These are phyloP conservation scores for Euphorbia celastroides DNA, from an alignment of 441 rosid genomes.

Conservation along the genomic window DNA sequence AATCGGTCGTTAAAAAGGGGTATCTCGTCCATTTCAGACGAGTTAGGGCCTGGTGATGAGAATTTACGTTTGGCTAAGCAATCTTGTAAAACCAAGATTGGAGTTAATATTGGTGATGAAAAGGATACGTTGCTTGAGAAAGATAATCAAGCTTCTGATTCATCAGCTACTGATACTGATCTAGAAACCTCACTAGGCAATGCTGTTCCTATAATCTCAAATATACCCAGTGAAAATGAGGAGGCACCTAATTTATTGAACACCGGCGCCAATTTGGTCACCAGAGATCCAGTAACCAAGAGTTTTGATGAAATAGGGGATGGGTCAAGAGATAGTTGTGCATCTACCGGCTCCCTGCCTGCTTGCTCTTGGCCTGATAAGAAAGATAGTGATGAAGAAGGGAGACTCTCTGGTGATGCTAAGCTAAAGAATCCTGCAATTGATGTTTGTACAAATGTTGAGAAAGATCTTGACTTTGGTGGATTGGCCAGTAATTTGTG, in stretches of 20 bases:
- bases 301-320: conserved; percentile 23
- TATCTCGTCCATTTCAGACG: conserved; percentile 34
- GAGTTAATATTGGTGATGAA: conserved; percentile 5
- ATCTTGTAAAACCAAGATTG: conserved; percentile 27
- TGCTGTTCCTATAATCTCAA: conserved; percentile 18
- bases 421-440: conserved; percentile 21
- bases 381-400: conserved; percentile 32
- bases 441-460: conserved; percentile 25
- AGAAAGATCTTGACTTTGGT: conserved; percentile 27
- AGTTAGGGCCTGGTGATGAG: conserved; percentile 28
- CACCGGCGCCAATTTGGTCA: conserved; percentile 8
- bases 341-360: conserved; percentile 25
- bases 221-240: conserved; percentile 24
- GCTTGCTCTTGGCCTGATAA: conserved; percentile 19
- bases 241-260: conserved; percentile 28
- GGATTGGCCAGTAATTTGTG: conserved; percentile 21
- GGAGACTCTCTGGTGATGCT: conserved; percentile 15
- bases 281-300: conserved; percentile 18
- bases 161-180: conserved; percentile 17
- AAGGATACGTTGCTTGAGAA: conserved; percentile 12
- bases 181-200: conserved; percentile 18
- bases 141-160: conserved; percentile 22
- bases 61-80: conserved; percentile 36
- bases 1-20: conserved; percentile 50
- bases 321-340: conserved; percentile 30